Base-by-base conservation (phyloP, 768 basidiomycete genomes). In the Neoboletus subvelutipes region DNA sequence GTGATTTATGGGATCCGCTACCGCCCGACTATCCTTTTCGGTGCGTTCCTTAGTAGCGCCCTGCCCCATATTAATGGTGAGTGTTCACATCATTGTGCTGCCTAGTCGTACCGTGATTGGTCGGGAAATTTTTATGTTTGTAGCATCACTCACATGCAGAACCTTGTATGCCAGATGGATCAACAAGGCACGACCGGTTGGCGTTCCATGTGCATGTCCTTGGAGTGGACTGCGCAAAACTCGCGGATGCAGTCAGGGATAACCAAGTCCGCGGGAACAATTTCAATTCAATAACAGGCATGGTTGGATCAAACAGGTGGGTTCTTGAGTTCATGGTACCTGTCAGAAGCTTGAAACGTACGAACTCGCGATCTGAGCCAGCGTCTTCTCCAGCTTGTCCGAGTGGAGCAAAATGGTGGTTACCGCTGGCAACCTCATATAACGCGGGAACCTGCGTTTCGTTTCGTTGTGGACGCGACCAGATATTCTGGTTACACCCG, bases 261-360 rank as follows among this genome's bases (percentile, higher is more conserved):
- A 22, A 22, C 22, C 18, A 29, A 10, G 41, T 28, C n/a, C 33
- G 52, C 20, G 34, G 29, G 17, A 26, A 24, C n/a, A 31, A 26
- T n/a, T 22, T 33, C 36, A 26, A 33, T 22, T 54, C 28, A 3
- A 31, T 2, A 15, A 5, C 18, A 3, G 17, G 11, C 22, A 2
- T n/a, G 8, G 13, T 31, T 29, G 20, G n/a, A 29, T 6, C 11
- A 17, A 34, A 13, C 5, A 13, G 7, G 31, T 24, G 2, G 24
- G 13, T 24, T 17, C 12, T 5, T 5, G 5, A 34, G 15, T 0
- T 20, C 26, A 28, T 39, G 37, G 28, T 43, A 29, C 39, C 24
- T 34, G 46, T 57, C 26, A 33, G 57, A 17, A 28, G 15, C 20
- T 37, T 52, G 57, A 59, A 59, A 59, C 57, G 33, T 41, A 11